These are phyloP conservation scores for Candida coleopterorum DNA, from an alignment of 805 yeast genomes.

Conservation along the genomic window DNA sequence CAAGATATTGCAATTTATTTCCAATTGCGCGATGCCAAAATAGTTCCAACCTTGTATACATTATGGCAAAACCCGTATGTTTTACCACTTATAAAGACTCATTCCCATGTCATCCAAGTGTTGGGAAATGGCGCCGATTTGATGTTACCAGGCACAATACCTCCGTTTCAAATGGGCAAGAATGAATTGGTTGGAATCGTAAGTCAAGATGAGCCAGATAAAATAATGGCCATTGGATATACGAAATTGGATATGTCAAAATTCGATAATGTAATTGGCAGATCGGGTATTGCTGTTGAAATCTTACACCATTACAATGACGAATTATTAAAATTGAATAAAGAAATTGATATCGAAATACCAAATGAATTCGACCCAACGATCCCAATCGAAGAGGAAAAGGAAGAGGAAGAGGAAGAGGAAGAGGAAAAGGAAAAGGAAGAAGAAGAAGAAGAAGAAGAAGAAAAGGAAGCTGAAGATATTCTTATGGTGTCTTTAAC, in stretches of 20 bases:
- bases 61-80: slow-evolving; percentile 66
- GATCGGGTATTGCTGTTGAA: slow-evolving; percentile 74
- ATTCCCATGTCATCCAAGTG: slow-evolving; percentile 64
- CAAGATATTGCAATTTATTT: slow-evolving; percentile 72
- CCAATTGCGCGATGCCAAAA: slow-evolving; percentile 47
- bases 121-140: slow-evolving; percentile 76
- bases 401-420: slow-evolving; percentile 7
- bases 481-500: slow-evolving; percentile 39
- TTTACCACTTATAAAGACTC: slow-evolving; percentile 67
- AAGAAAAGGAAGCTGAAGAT: not conserved
- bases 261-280: slow-evolving; percentile 48
- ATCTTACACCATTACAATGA: slow-evolving; percentile 69
- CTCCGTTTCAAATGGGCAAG: slow-evolving; percentile 46
- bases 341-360: slow-evolving; percentile 32
- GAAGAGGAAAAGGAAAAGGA: slow-evolving; percentile 1
- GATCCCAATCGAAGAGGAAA: slow-evolving; percentile 34
- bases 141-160: slow-evolving; percentile 68
- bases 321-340: slow-evolving; percentile 49
- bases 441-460: slow-evolving; percentile 1
- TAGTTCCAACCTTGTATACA: slow-evolving; percentile 69
- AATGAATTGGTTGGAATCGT: slow-evolving; percentile 74
- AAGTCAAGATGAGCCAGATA: slow-evolving; percentile 52
- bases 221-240: slow-evolving; percentile 68
- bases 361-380: slow-evolving; percentile 25
- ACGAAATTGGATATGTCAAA: slow-evolving; percentile 46